Evolutionary conservation across 768 basidiomycete genomes (phyloP).

Genomic region (Russula foetens): DNA sequence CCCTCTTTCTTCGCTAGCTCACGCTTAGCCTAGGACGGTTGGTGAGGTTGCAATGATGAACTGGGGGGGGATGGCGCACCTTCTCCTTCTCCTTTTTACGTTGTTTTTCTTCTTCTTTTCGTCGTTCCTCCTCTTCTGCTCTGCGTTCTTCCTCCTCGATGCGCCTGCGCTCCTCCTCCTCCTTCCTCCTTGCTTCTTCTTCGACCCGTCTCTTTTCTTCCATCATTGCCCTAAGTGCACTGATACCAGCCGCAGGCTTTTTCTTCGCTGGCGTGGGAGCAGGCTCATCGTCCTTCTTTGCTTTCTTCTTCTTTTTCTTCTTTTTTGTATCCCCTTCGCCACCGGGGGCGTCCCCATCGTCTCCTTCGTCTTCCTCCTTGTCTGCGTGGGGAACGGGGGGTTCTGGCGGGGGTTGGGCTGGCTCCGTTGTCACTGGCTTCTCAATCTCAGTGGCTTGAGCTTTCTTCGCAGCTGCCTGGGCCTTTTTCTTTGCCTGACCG

Average conservation of each 20-base stretch:
- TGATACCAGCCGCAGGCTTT: conserved; percentile 57
- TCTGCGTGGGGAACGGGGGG: conserved; percentile 24
- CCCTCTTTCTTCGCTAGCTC: conserved; percentile 93
- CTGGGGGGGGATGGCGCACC: conserved; percentile 31
- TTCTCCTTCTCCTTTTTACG: conserved; percentile 85
- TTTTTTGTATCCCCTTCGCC: conserved; percentile 40
- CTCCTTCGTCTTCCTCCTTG: conserved; percentile 52
- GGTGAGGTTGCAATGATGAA: conserved; percentile 1
- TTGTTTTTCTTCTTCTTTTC: conserved; percentile 77
- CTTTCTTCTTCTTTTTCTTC: conserved; percentile 83
- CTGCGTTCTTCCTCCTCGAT: conserved; percentile 86
- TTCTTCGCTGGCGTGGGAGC: conserved; percentile 57
- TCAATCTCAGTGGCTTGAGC: conserved; percentile 27
- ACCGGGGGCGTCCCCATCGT: conserved; percentile 53
- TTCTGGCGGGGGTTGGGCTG: conserved; percentile 23
- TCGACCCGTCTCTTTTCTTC: conserved; percentile 85
- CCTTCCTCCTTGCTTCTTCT: conserved; percentile 64
- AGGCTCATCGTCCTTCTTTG: conserved; percentile 67
- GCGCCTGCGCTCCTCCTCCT: conserved; percentile 70
- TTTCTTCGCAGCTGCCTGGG: conserved; percentile 84
- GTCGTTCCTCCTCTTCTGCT: conserved; percentile 67
- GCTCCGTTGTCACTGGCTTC: conserved; percentile 1
- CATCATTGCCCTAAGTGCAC: conserved; percentile 84
- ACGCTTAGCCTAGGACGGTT: conserved; percentile 59
- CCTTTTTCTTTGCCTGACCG: conserved; percentile 85